phyloP scores from a whole-genome alignment of 1,139 yeast genomes.

The Scheffersomyces quercinus region DNA sequence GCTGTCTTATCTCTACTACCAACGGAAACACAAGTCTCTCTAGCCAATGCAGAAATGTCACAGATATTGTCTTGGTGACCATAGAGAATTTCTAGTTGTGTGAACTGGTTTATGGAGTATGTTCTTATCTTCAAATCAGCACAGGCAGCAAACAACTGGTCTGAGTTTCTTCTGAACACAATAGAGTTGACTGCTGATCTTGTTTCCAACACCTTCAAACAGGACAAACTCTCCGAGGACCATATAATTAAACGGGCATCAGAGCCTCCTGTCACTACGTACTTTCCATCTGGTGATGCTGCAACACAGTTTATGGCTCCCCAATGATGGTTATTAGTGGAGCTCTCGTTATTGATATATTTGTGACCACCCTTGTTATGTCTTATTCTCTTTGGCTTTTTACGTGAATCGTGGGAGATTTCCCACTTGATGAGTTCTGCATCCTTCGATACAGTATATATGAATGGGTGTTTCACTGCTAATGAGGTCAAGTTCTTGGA shows the following conservation, averaged over 20 bases:
- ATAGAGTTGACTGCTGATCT: slow-evolving; percentile 73
- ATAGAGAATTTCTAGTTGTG: slow-evolving; percentile 86
- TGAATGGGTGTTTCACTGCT: slow-evolving; percentile 55
- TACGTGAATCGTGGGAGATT: slow-evolving; percentile 21
- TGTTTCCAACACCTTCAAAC: slow-evolving; percentile 75
- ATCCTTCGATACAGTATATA: slow-evolving; percentile 85
- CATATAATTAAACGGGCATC: slow-evolving; percentile 82
- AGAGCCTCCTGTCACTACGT: slow-evolving; percentile 86
- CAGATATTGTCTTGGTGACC: slow-evolving; percentile 93
- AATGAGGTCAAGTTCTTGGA: slow-evolving; percentile 57
- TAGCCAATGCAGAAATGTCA: slow-evolving; percentile 75
- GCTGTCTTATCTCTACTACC: slow-evolving; percentile 95
- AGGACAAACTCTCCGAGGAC: slow-evolving; percentile 76
- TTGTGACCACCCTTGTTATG: slow-evolving; percentile 65
- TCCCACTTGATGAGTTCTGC: slow-evolving; percentile 78
- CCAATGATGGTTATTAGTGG: slow-evolving; percentile 62
- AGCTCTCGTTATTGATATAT: slow-evolving; percentile 31
- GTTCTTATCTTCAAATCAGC: slow-evolving; percentile 90
- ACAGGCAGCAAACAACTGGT: slow-evolving; percentile 89
- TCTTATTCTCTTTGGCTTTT: slow-evolving; percentile 62
- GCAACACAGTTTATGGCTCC: slow-evolving; percentile 79
- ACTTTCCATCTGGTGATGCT: slow-evolving; percentile 83
- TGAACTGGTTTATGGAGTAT: slow-evolving; percentile 78
- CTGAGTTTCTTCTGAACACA: slow-evolving; percentile 75
- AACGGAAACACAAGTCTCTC: slow-evolving; percentile 92